phyloP scores from a whole-genome alignment of 371 early-diverging fungal genomes.

The Lichtheimia corymbifera region DNA sequence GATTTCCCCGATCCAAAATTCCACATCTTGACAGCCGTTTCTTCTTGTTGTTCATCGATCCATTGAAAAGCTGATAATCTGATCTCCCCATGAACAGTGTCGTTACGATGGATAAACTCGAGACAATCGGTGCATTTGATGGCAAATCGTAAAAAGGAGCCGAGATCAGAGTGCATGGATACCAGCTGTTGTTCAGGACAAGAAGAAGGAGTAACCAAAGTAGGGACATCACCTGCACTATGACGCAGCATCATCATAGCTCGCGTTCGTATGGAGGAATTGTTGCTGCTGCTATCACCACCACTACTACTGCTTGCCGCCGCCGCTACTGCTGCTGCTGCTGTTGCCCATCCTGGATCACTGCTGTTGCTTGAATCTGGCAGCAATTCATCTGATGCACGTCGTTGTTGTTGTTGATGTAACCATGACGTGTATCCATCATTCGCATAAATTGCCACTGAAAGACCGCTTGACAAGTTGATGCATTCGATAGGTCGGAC shows the following conservation, averaged over 20 bases:
- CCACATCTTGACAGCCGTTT: constrained; percentile 36
- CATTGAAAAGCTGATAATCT: constrained; percentile 41
- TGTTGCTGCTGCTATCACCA: not conserved
- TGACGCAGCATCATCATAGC: not conserved
- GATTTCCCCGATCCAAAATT: constrained; percentile 44
- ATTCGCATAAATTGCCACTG: constrained; percentile 38
- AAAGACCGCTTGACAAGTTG: constrained; percentile 33
- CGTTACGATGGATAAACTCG: constrained; percentile 49
- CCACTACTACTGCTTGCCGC: not conserved
- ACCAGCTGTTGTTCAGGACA: constrained; percentile 4
- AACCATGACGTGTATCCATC: constrained; percentile 20
- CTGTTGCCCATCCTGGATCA: not conserved
- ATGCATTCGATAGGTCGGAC: constrained; percentile 42
- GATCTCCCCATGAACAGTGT: constrained; percentile 43
- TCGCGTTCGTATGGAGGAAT: not conserved
- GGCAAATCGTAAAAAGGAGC: constrained; percentile 48
- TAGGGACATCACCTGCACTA: not conserved
- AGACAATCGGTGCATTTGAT: constrained; percentile 45
- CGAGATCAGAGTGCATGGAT: constrained; percentile 26
- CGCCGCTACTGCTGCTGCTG: not conserved
- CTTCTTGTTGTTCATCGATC: constrained; percentile 28
- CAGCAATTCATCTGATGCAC: not conserved
- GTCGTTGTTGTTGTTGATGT: constrained; percentile 13
- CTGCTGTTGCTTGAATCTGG: not conserved
- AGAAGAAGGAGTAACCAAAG: too few relatives aligned